Base-by-base conservation (phyloP, 306 rosid species). In the Potentilla sterilis region DNA sequence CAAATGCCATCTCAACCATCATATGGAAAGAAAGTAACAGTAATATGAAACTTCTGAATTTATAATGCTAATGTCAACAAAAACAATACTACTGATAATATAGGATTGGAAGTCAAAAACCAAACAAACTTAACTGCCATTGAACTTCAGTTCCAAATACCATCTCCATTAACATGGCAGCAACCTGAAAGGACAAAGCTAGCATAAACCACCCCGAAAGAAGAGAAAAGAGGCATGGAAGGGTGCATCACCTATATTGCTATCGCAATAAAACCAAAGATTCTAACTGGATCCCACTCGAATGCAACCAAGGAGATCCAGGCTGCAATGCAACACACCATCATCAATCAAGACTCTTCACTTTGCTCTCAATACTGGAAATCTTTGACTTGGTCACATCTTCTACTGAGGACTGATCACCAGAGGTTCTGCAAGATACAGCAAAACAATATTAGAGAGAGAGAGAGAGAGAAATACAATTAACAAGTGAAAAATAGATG, bases 71-170 rank as follows among this genome's bases (percentile, higher is more conserved):
- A 77, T 70, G 85, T 84, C 78, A 77, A 78, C 79, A 80, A 79
- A 69, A 89, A 84, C 78, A 75, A 86, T 72, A 84, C 80, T 69
- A 85, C 77, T 73, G 81, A 77, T 61, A 83, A 82, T 80, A 67
- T 75, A 85, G n/a, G 72, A 83, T 86, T 84, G 84, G 81, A 76
- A 85, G 47, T 80, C 84, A 79, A 82, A 85, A 90, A 81, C 88
- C 92, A 83, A 28, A 87, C 91, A 92, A 95, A 92, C 97, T 90
- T 92, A 92, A 96, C 97, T 92, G 99, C 95, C 92, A 89, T 79
- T 66, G 89, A 83, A 92, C 89, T 89, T 87, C 92, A 84, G 85
- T 80, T 88, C 86, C 88, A 79, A 84, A 85, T 86, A 79, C 80
- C 87, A 86, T 82, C 89, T 87, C 85, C 90, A 81, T 74, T 82